Evolutionary conservation across 2,329 filamentous ascomycete species (phyloP), one percentile per base, ranked within the genome.

Genomic region (Trichoderma breve): DNA sequence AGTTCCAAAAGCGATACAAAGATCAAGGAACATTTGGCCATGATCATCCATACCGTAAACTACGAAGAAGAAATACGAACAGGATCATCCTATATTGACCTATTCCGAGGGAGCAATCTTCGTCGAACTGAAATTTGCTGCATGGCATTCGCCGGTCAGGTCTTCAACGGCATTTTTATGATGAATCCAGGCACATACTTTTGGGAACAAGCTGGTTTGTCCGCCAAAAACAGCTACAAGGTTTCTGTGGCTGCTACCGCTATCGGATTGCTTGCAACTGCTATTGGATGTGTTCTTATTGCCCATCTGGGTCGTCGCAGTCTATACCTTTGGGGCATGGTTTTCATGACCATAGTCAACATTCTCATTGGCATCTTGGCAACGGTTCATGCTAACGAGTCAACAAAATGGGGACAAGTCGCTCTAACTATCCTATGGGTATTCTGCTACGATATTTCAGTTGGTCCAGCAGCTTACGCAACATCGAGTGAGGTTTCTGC

Each of bases 391-490:
- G 80, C 85, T 73, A 77, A 86, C 57, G 83, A 83, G 34, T 75
- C 82, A 73, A 77, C 89, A 76, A 70, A 70, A 62, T 70, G 67
- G 67, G 67, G 67, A 18, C 79, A 88, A 4, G 81, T 89, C 55
- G 77, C 86, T 51, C 88, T 85, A 74, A 86, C 85, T 0, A 85
- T 88, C 68, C 79, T 85, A 3, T 89, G 67, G 67, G 67, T 70
- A 14, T 58, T 58, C 28, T 58, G 53, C 3, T 70, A 89, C 77
- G 86, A 86, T 79, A 82, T 86, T 70, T 86, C 86, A 1, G 83
- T 89, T 14, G 88, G 87, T 0, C 87, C 87, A 0, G 83, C 88
- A 8, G 84, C 84, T 5, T 89, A 88, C 77, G 83, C 83, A 1
- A 79, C 89, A 32, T 76, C 88, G 12, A 83, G 86, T 0, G 87